phyloP scores from a whole-genome alignment of 352 stramenopile species.

The Phytopythium chamaehyphon region DNA sequence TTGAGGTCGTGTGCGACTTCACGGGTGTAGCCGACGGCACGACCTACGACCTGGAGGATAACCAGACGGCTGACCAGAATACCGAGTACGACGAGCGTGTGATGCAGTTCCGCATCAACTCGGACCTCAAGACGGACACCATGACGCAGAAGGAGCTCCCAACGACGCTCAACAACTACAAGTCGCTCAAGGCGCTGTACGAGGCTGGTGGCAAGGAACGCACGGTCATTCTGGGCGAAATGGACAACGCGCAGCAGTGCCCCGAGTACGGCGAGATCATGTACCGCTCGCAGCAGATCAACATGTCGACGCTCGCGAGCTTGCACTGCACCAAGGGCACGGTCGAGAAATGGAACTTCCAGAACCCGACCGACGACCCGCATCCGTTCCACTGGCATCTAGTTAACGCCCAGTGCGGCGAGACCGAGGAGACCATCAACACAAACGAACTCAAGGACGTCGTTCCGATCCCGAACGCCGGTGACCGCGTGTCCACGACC shows the following conservation, averaged over 20 bases:
- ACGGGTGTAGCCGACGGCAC: constrained; percentile 24
- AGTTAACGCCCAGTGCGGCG: constrained; percentile 68
- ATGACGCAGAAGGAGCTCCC: constrained; percentile 33
- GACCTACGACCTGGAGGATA: constrained; percentile 49
- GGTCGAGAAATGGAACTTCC: constrained; percentile 77
- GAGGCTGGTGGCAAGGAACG: constrained; percentile 49
- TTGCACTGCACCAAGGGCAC: constrained; percentile 63
- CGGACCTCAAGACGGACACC: constrained; percentile 25
- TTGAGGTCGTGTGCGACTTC: constrained; percentile 65
- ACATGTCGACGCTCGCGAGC: constrained; percentile 38
- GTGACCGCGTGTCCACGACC: constrained; percentile 21
- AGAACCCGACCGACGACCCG: constrained; percentile 71
- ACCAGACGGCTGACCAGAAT: constrained; percentile 31
- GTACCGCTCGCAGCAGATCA: constrained; percentile 52
- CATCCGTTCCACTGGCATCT: constrained; percentile 79
- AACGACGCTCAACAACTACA: constrained; percentile 30
- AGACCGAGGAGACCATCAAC: constrained; percentile 54
- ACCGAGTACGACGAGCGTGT: constrained; percentile 41
- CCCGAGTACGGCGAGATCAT: constrained; percentile 34
- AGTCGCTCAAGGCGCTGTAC: constrained; percentile 53
- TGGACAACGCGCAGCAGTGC: constrained; percentile 38
- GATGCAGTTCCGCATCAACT: constrained; percentile 39
- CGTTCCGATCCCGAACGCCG: constrained; percentile 66
- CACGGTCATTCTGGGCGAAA: constrained; percentile 51
- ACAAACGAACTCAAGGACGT: constrained; percentile 72